A percentile compares a stretch with the other conserved stretches of the same genome.
Evolutionary conservation across 2,329 filamentous ascomycete species (phyloP).

Genomic region (Ascochyta koolunga): DNA sequence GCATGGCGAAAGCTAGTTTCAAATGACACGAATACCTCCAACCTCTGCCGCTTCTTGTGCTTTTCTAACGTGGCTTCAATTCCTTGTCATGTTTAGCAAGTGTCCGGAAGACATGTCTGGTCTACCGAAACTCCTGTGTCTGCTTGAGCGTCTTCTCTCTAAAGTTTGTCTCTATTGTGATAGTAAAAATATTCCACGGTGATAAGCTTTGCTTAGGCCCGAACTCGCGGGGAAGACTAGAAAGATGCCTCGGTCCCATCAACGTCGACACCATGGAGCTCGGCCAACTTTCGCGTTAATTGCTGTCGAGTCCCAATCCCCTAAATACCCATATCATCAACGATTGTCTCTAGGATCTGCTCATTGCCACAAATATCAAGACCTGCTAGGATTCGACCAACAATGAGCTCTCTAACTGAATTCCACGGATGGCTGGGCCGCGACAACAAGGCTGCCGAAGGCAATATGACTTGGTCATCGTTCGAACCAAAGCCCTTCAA

Average conservation of each 20-base stretch:
- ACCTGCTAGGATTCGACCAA: neutral
- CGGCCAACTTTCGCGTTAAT: neutral
- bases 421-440: slow-evolving; percentile 65
- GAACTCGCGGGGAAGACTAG: slow-evolving; percentile 10
- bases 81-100: too few species aligned
- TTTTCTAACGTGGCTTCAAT: too few species aligned
- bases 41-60: neutral
- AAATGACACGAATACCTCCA: slow-evolving; percentile 17
- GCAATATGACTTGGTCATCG: slow-evolving; percentile 62
- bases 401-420: slow-evolving; percentile 48
- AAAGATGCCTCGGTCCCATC: slow-evolving; percentile 11
- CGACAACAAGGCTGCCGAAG: slow-evolving; percentile 55
- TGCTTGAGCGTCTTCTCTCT: too few species aligned
- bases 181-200: neutral
- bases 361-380: neutral
- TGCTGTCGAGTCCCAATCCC: neutral
- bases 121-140: too few species aligned
- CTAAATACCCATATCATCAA: too few species aligned
- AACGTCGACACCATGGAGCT: slow-evolving; percentile 7
- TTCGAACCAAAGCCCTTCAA: slow-evolving; percentile 53
- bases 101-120: too few species aligned
- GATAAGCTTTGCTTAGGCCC: slow-evolving; percentile 7
- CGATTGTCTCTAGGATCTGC: neutral
- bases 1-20: slow-evolving; percentile 14
- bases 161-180: too few species aligned